Base-by-base conservation (phyloP, 163 green algal species). In the Scenedesmus sp. region DNA sequence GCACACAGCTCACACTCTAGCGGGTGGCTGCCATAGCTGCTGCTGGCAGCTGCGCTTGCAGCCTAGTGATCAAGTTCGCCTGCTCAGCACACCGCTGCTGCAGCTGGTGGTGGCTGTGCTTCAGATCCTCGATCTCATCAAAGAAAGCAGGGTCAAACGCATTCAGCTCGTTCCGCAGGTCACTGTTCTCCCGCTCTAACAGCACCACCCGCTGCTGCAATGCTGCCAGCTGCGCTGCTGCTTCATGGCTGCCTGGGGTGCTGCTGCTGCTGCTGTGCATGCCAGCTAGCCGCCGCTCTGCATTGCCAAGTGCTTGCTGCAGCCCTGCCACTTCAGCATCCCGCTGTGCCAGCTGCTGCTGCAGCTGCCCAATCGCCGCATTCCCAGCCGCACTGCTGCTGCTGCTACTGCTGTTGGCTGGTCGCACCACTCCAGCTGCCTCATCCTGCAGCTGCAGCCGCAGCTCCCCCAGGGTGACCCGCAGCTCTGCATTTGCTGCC, bases 91-190 rank as follows among this genome's bases (percentile, higher is more conserved):
- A 94, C 8, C 64, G 82, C 84, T 91, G n/a, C 52, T 91, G 59
- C 57, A 94, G 91, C 92, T 94, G 88, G 52, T 92, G 87, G 18
- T 94, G 92, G 13, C 88, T 60, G 26, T 92, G 87, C 87, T 96
- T 96, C 86, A 98, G 86, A 62, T 97, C 95, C 92, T 97, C 95
- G 26, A 97, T 94, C 85, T 98, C 95, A 4, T 97, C 96, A 94
- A 97, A 98, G 91, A 98, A 97, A 1, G 84, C 90, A 0, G 96
- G 95, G 87, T 98, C 97, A 93, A 98, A 97, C 1, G 95, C 96
- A 76, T 95, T 95, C 34, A 98, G 92, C 92, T 98, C 96, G 26
- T 91, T 93, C 12, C 92, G 90, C 64, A 98, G 93, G 67, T 96
- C 95, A 46, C 83, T 87, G 90, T 97, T 97, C 93, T 98, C 96